Conservation (phyloP, 805 yeast species). For the Myxozyma vanderwaltii region DNA sequence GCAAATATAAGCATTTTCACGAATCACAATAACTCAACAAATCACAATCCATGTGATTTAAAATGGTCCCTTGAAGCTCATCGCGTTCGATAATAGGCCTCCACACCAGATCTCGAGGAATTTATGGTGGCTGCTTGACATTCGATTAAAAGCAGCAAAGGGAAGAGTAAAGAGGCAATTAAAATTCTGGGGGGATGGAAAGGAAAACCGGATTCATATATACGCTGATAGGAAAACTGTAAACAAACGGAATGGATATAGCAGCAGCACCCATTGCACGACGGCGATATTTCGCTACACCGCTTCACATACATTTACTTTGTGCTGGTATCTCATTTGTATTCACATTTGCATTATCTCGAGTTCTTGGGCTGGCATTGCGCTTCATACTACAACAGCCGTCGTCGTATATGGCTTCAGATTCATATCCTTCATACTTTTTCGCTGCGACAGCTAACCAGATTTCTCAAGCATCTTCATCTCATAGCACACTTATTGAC, state of each 20-base stretch:
- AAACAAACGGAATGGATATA: not conserved
- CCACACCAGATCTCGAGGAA: too few species aligned
- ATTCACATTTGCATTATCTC: slow-evolving; percentile 15
- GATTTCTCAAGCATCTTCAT: too few species aligned
- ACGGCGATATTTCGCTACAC: slow-evolving; percentile 13
- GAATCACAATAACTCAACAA: too few species aligned
- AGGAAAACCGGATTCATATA: too few species aligned
- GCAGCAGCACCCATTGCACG: not conserved
- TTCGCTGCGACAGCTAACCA: too few species aligned
- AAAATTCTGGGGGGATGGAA: not conserved
- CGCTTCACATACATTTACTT: slow-evolving; percentile 20
- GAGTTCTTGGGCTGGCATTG: slow-evolving; percentile 23
- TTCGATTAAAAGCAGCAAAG: not conserved
- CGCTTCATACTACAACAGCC: slow-evolving; percentile 18
- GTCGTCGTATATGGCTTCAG: not conserved
- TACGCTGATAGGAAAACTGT: too few species aligned
- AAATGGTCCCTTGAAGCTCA: too few species aligned
- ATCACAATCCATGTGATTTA: too few species aligned
- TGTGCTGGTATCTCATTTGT: slow-evolving; percentile 21
- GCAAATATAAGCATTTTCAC: too few species aligned
- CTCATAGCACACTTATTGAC: slow-evolving; percentile 21
- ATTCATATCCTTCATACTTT: too few species aligned
- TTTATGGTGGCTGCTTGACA: too few species aligned
- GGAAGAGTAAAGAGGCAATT: not conserved
- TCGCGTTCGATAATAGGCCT: too few species aligned